Percentiles rank a stretch among this genome's conserved stretches.
Evolutionary conservation across 2,329 filamentous ascomycete species (phyloP).

Genomic region (Pyrenochaeta sp.): DNA sequence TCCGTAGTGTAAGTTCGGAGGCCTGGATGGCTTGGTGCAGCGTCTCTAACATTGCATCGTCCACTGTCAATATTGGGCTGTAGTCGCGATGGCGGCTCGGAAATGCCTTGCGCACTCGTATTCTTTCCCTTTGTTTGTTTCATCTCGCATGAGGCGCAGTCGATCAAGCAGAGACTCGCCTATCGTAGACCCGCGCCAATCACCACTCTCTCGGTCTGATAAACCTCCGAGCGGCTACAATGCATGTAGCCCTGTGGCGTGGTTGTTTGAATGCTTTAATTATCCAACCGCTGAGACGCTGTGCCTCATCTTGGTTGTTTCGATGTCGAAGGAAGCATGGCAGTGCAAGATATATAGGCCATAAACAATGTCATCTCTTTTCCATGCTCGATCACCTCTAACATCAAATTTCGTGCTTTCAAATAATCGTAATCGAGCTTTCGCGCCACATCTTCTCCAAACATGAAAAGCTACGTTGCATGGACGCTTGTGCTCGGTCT

Average conservation of each 20-base stretch:
- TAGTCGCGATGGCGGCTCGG: too few relatives aligned
- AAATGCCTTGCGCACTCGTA: too few relatives aligned
- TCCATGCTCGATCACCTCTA: neutral
- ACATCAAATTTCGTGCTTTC: neutral
- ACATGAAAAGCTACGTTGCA: slow-evolving; percentile 9
- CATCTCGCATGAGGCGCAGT: slow-evolving; percentile 1
- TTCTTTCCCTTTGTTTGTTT: too few relatives aligned
- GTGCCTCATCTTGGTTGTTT: slow-evolving; percentile 14
- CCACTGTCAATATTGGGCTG: too few relatives aligned
- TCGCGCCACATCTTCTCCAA: neutral
- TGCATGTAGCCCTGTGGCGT: slow-evolving; percentile 7
- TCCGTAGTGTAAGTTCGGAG: too few relatives aligned
- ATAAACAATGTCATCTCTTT: neutral
- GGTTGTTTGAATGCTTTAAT: slow-evolving; percentile 5
- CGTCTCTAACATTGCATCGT: too few relatives aligned
- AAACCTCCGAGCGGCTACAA: neutral
- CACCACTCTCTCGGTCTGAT: neutral
- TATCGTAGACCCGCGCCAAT: neutral
- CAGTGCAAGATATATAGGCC: slow-evolving; percentile 2
- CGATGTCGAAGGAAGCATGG: neutral
- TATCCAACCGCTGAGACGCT: slow-evolving; percentile 18
- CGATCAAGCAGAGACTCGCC: neutral
- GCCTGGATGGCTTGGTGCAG: too few relatives aligned
- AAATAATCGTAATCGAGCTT: neutral
- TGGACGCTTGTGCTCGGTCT: slow-evolving; percentile 9